These are phyloP conservation scores for Malassezia yamatoensis DNA, from an alignment of 1,284 basidiomycete genomes.

Conservation along the genomic window DNA sequence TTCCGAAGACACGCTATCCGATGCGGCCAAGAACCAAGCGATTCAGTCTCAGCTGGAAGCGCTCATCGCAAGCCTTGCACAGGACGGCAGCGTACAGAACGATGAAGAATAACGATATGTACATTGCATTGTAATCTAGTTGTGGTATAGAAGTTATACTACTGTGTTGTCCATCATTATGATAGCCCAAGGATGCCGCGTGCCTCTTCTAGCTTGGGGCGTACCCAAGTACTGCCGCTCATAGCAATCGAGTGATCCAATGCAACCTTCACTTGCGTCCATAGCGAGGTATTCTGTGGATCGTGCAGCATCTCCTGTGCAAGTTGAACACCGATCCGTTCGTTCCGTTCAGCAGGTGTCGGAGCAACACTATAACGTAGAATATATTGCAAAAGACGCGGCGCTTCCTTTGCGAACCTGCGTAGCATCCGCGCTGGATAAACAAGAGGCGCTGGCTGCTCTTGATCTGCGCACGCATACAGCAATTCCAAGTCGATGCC, in stretches of 20 bases:
- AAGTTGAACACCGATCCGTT: constrained; percentile 26
- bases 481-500: constrained; percentile 16
- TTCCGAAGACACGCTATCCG: constrained; percentile 11
- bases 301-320: constrained; percentile 24
- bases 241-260: constrained; percentile 33
- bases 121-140: constrained; percentile 1
- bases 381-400: constrained; percentile 28
- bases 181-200: constrained; percentile 18
- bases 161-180: neutral
- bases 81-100: constrained; percentile 1
- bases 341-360: constrained; percentile 22
- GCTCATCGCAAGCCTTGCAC: constrained; percentile 27
- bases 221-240: constrained; percentile 37
- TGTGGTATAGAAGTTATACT: neutral
- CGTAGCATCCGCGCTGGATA: constrained; percentile 31
- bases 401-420: constrained; percentile 29
- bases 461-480: constrained; percentile 2
- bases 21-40: constrained; percentile 17
- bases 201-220: constrained; percentile 39
- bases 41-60: constrained; percentile 32
- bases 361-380: constrained; percentile 31
- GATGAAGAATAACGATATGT: neutral
- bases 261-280: constrained; percentile 19
- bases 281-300: constrained; percentile 1
- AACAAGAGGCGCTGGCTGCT: constrained; percentile 3